Conservation (phyloP, 2,329 filamentous ascomycete genomes). For the Colletotrichum sp. region DNA sequence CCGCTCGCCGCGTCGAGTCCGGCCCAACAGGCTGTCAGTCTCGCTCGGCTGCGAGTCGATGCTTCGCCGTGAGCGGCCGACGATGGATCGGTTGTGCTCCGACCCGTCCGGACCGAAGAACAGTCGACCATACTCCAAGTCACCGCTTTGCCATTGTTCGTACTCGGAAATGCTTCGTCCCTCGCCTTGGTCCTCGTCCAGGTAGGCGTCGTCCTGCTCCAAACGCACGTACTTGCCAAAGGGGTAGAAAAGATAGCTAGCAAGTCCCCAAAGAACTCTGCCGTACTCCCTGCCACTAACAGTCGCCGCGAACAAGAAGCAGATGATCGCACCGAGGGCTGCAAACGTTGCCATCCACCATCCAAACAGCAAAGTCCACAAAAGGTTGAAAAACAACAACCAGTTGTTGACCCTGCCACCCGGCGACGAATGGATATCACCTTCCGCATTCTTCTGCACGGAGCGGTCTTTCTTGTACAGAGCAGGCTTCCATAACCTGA, state of each 20-base stretch:
- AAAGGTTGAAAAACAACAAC: slow-evolving; percentile 85
- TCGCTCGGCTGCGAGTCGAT: slow-evolving; percentile 85
- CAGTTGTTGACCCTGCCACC: slow-evolving; percentile 85
- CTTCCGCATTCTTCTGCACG: slow-evolving; percentile 94
- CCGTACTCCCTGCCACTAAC: slow-evolving; percentile 87
- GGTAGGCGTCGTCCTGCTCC: slow-evolving; percentile 91
- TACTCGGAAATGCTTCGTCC: slow-evolving; percentile 98
- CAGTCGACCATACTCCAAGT: slow-evolving; percentile 91
- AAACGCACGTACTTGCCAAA: slow-evolving; percentile 96
- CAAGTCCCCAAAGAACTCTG: slow-evolving; percentile 80
- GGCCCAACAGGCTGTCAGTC: slow-evolving; percentile 85
- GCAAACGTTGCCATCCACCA: slow-evolving; percentile 92
- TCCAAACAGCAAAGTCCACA: slow-evolving; percentile 91
- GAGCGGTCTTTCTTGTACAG: slow-evolving; percentile 97
- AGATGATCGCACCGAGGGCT: slow-evolving; percentile 75
- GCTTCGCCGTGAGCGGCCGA: slow-evolving; percentile 86
- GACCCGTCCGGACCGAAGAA: slow-evolving; percentile 96
- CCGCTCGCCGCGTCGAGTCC: slow-evolving; percentile 56
- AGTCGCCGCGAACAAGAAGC: slow-evolving; percentile 79
- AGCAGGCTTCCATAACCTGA: slow-evolving; percentile 98
- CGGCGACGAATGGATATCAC: slow-evolving; percentile 94
- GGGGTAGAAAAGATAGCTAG: slow-evolving; percentile 89
- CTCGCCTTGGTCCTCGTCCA: slow-evolving; percentile 93
- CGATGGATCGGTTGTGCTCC: slow-evolving; percentile 71
- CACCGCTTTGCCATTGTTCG: slow-evolving; percentile 98